phyloP scores from a whole-genome alignment of 2,329 filamentous ascomycete genomes.

The Paraconiothyrium sp. region DNA sequence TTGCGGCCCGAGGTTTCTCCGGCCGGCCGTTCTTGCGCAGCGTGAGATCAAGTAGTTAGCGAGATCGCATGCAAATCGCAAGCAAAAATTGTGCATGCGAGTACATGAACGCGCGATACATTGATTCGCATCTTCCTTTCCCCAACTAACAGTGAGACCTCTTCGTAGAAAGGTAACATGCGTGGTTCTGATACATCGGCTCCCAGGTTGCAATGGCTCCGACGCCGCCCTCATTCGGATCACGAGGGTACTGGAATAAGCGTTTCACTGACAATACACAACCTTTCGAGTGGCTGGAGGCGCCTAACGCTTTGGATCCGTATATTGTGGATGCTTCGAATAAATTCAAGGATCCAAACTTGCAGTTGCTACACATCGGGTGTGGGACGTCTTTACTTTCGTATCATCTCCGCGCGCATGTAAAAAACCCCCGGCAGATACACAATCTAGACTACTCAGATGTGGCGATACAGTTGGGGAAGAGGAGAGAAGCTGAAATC shows the following conservation, averaged over 20 bases:
- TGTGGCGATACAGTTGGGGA: conserved; percentile 46
- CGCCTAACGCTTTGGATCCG: conserved; percentile 40
- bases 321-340: conserved; percentile 37
- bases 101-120: neutral
- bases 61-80: no score
- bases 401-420: conserved; percentile 46
- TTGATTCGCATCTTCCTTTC: conserved; percentile 2
- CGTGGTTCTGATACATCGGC: conserved; percentile 16
- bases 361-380: conserved; percentile 49
- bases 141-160: conserved; percentile 25
- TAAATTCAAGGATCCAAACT: conserved; percentile 19
- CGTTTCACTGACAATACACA: conserved; percentile 46
- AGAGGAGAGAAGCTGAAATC: conserved; percentile 40
- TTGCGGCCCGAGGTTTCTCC: conserved; percentile 18
- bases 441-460: conserved; percentile 52
- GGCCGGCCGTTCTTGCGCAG: neutral
- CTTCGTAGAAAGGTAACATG: conserved; percentile 15
- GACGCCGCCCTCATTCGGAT: conserved; percentile 45
- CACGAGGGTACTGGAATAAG: conserved; percentile 48
- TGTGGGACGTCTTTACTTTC: conserved; percentile 52
- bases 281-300: conserved; percentile 52
- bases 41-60: neutral
- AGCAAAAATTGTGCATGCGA: neutral
- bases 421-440: conserved; percentile 41
- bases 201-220: conserved; percentile 30